Conservation (phyloP, 495 filamentous ascomycete genomes). For the Lasiosphaeris hirsuta region DNA sequence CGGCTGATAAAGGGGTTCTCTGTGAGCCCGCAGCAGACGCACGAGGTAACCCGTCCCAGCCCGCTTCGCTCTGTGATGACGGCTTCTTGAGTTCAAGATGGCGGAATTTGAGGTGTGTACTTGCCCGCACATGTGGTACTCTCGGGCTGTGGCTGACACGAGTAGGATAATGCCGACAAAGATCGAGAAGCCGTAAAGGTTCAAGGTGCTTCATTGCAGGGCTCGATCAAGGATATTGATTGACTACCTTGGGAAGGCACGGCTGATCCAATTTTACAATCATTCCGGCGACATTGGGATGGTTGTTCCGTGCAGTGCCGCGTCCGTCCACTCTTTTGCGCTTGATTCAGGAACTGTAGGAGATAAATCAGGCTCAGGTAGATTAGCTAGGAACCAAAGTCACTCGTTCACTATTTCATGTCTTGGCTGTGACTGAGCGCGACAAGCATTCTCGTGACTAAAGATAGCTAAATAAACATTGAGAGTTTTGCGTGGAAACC, state of each 20-base stretch:
- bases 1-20: constrained; percentile 41
- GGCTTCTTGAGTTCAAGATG: constrained; percentile 49
- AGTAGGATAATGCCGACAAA: constrained; percentile 19
- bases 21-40: constrained; percentile 35
- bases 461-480: too few species aligned
- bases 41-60: constrained; percentile 50
- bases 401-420: constrained; percentile 18
- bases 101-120: constrained; percentile 24
- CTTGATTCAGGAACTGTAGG: constrained; percentile 15
- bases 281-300: not conserved
- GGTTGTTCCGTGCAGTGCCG: constrained; percentile 11
- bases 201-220: constrained; percentile 25
- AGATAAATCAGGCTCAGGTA: constrained; percentile 10
- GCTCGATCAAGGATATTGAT: constrained; percentile 21
- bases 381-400: constrained; percentile 12
- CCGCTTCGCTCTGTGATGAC: constrained; percentile 59
- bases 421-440: not conserved
- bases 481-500: too few species aligned
- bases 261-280: not conserved
- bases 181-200: constrained; percentile 25
- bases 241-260: constrained; percentile 7
- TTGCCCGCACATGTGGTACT: too few species aligned
- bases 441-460: too few species aligned
- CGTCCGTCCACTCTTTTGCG: constrained; percentile 30
- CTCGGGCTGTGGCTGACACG: not conserved